Base-by-base conservation (phyloP, 805 yeast species). In the Suhomyces prunicola region DNA sequence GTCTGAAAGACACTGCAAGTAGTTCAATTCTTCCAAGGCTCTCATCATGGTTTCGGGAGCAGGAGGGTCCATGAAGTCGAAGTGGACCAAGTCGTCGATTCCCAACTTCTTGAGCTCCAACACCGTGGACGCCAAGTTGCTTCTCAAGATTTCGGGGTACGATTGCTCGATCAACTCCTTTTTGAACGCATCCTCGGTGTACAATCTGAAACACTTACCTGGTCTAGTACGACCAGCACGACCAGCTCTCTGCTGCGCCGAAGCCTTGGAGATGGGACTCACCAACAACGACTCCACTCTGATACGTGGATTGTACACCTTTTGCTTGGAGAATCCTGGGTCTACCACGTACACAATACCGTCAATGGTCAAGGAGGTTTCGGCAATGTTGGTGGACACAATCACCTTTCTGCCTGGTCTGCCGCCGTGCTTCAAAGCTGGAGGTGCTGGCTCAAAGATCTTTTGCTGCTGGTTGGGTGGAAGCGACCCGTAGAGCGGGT, bases 31-130 rank as follows among this genome's bases (percentile, higher is more conserved):
- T 70, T 93, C 99, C 57, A 93, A 76, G 0, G 98, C 98, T 68
- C 99, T 82, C 99, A 94, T 94, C 99, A 93, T 94, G 6, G 99
- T 94, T 71, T 93, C 99, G 8, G 99, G 99, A 2, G 98, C 98
- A 12, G 99, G 99, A 6, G 99, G 98, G 67, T 93, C 99, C 96
- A 93, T 93, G 67, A 94, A 93, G 69, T 94, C 99, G 66, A 93
- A 93, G 72, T 93, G 98, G 40, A 94, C 99, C 64, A 93, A 82
- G 73, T 93, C 98, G 67, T 94, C 96, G 58, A 93, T 82, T 12
- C 98, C 98, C 58, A 94, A 81, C 71, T 94, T 94, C 69, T 94
- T 94, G 70, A 93, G 79, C 68, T 94, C 96, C 57, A 93, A 74
- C 35, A 93, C 98, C 0, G 97, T 94, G 23, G 91, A 86, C 5